Base-by-base conservation (phyloP, 306 rosid species). In the barrel medic (Medicago truncatula) region DNA sequence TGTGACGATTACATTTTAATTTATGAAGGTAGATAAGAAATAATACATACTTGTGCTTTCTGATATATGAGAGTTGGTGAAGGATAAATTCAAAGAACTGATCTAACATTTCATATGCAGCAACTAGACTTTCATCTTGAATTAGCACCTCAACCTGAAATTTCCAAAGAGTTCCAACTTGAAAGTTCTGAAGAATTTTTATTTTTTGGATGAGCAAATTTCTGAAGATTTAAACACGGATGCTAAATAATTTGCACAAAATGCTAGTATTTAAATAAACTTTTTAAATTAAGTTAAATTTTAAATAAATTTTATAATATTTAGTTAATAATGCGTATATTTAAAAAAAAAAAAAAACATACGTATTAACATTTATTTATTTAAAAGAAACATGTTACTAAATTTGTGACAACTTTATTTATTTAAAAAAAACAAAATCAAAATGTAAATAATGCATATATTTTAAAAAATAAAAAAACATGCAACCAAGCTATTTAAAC, bases 1-100 rank as follows among this genome's bases (percentile, higher is more conserved):
- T 60, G 41, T 28, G 40, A 60, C 66, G 31, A 14, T 60, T 34
- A 31, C 67, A 31, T 15, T 14, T 31, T 31, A 28, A 31, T 60
- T 60, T 60, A 60, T 60, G 67, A 60, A 60, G 67, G 67, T 60
- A 60, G 67, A 60, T 60, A 60, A 60, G 7, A 60, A 31, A 60
- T 60, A 28, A 7, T 60, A 60, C 18, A 28, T 14, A 60, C 67
- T 60, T 60, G 43, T 60, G 17, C 20, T 60, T 60, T 60, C 67
- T 60, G 1, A 60, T 60, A 60, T 60, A 60, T 15, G 41, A 60
- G 40, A 60, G 31, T 60, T 60, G 43, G 5, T 31, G 14, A 2
- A 60, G 41, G 43, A 60, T 31, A 60, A 60, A 31, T 6, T 28
- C 67, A 60, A 60, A 31, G 41, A 60, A 60, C 0, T 60, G 20